A percentile compares a stretch with the other conserved stretches of the same genome.
phyloP scores from a whole-genome alignment of 2,329 filamentous ascomycete genomes.

The Xylaria sp. region DNA sequence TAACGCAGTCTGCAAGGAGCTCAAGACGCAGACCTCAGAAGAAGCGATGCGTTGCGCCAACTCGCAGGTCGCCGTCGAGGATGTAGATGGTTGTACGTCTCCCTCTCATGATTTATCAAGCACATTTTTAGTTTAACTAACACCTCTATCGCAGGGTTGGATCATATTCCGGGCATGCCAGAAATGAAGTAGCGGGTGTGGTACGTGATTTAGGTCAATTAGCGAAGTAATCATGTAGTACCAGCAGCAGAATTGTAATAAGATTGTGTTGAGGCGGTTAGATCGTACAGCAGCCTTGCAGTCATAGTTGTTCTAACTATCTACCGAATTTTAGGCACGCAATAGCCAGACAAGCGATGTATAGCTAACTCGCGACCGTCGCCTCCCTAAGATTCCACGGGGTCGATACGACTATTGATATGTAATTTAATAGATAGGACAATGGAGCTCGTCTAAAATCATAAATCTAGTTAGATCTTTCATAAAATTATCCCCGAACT shows the following conservation, averaged over 20 bases:
- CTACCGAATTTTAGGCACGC: not conserved
- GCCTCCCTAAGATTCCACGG: not conserved
- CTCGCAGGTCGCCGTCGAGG: slow-evolving; percentile 41
- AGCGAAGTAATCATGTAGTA: not conserved
- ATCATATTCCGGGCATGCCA: slow-evolving; percentile 30
- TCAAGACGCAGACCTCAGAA: slow-evolving; percentile 44
- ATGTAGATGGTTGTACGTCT: slow-evolving; percentile 46
- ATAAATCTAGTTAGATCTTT: no score
- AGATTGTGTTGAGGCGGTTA: not conserved
- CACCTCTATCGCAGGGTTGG: slow-evolving; percentile 13
- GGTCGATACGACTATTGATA: not conserved
- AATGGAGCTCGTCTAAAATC: not conserved
- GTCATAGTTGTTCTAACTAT: not conserved
- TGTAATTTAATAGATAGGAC: not conserved
- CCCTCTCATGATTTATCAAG: not conserved
- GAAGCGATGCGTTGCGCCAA: slow-evolving; percentile 45
- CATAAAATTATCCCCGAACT: no score
- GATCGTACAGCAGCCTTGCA: not conserved
- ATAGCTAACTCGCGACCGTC: not conserved
- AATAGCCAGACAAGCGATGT: not conserved
- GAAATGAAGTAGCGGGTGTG: slow-evolving; percentile 16
- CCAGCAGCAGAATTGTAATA: not conserved
- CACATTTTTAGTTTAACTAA: not conserved
- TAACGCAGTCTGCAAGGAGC: slow-evolving; percentile 44
- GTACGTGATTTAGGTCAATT: not conserved